phyloP scores from a whole-genome alignment of 108 stramenopile genomes.

The Mayamaea pseudoterrestris region DNA sequence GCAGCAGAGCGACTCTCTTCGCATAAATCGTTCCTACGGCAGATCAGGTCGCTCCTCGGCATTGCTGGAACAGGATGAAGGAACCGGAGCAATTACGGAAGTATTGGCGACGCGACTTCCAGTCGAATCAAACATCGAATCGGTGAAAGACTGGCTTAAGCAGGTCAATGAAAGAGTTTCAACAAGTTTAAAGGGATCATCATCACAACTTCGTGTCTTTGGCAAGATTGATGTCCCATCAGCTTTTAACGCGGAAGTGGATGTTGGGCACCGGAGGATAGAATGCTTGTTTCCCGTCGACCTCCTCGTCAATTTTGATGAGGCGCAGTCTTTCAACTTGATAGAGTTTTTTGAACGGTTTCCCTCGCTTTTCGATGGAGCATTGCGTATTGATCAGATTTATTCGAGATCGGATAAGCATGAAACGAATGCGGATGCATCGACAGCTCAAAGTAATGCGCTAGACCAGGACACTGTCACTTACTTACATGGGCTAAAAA shows the following conservation, averaged over 20 bases:
- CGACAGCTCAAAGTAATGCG: too few species aligned
- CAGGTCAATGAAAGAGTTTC: conserved; percentile 11
- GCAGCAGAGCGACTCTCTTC: too few species aligned
- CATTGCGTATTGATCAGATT: too few species aligned
- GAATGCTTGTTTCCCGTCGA: conserved; percentile 68
- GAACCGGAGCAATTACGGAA: conserved; percentile 63
- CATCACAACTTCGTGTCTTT: background rate
- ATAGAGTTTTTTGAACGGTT: too few species aligned
- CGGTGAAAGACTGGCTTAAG: conserved; percentile 32
- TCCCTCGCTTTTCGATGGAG: too few species aligned
- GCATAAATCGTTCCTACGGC: conserved; percentile 67
- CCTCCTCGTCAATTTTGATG: conserved; percentile 20
- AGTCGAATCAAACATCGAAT: conserved; percentile 18
- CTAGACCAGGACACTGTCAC: conserved; percentile 16
- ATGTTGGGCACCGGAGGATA: conserved; percentile 49
- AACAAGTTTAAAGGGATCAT: background rate
- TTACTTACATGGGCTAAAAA: conserved; percentile 46
- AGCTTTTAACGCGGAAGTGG: conserved; percentile 70
- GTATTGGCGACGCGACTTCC: conserved; percentile 34
- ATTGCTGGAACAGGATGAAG: conserved; percentile 45
- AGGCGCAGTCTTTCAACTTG: too few species aligned
- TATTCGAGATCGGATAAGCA: too few species aligned
- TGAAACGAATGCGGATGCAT: too few species aligned
- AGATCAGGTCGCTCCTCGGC: conserved; percentile 21
- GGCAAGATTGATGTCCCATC: too few species aligned